Evolutionary conservation across 2,329 filamentous ascomycete species (phyloP).

Genomic region (Colletotrichum destructivum): DNA sequence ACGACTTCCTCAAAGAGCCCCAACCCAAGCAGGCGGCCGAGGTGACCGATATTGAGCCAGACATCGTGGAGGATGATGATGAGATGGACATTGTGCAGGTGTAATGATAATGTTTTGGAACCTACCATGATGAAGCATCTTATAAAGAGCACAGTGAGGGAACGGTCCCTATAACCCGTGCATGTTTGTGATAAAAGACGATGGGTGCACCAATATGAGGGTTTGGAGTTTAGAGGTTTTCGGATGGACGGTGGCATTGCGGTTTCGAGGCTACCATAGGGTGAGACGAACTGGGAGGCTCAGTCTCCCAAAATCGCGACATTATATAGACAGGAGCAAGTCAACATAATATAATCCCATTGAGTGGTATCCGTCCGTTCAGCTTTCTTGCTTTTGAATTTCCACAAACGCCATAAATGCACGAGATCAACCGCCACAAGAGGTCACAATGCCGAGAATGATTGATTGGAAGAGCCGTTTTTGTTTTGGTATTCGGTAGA

Average conservation of each 20-base stretch:
- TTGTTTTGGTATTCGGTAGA: conserved; percentile 44
- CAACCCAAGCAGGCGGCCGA: conserved; percentile 47
- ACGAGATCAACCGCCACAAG: conserved; percentile 12
- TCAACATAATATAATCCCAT: conserved; percentile 36
- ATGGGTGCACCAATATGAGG: background rate
- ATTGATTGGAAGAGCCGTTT: conserved; percentile 43
- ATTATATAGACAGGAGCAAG: background rate
- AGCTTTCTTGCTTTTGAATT: background rate
- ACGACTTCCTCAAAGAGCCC: conserved; percentile 74
- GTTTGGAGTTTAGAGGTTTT: background rate
- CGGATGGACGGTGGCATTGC: background rate
- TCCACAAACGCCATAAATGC: conserved; percentile 28
- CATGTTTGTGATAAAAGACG: conserved; percentile 13
- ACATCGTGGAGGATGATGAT: conserved; percentile 59
- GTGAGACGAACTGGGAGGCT: background rate
- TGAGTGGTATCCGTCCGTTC: conserved; percentile 25
- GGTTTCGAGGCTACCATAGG: too few species aligned
- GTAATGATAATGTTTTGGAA: conserved; percentile 34
- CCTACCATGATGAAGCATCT: background rate
- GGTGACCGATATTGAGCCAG: conserved; percentile 39
- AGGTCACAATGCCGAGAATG: conserved; percentile 10
- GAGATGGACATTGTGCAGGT: conserved; percentile 66
- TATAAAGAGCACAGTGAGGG: background rate
- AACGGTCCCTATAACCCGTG: background rate
- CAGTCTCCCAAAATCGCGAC: background rate